A percentile compares a stretch with the other conserved stretches of the same genome.
These are phyloP conservation scores for Flaveria trinervia DNA, from an alignment of 129 eudicot species.

Conservation along the genomic window DNA sequence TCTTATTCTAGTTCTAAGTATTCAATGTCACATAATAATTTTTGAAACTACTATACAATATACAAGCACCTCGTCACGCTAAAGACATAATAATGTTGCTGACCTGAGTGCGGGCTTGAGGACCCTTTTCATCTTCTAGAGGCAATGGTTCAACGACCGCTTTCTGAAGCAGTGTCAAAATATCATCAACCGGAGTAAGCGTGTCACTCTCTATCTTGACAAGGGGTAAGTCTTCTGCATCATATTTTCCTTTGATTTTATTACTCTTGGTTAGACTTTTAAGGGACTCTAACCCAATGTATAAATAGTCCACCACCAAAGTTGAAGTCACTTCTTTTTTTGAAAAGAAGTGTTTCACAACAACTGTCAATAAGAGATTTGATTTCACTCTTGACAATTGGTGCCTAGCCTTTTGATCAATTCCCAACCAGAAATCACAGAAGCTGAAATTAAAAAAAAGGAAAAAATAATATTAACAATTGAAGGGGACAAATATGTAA, in stretches of 20 bases:
- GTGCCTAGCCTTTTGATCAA: constrained; percentile 72
- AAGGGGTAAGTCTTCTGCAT: constrained; percentile 69
- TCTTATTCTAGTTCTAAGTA: no score
- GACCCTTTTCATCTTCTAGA: constrained; percentile 81
- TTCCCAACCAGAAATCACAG: constrained; percentile 82
- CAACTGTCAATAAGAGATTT: constrained; percentile 63
- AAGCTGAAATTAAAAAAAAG: constrained; percentile 54
- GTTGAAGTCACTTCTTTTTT: constrained; percentile 97
- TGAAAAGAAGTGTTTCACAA: constrained; percentile 77
- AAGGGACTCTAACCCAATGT: constrained; percentile 90
- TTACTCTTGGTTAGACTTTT: constrained; percentile 65
- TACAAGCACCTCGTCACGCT: neutral
- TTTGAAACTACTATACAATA: no score
- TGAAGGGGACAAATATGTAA: neutral
- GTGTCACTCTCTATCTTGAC: constrained; percentile 75
- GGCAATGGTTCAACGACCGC: constrained; percentile 92
- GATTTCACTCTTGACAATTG: constrained; percentile 81
- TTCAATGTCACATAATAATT: no score
- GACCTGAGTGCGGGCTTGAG: constrained; percentile 78
- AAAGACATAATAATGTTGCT: constrained; percentile 31
- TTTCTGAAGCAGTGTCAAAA: constrained; percentile 71
- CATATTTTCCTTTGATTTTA: constrained; percentile 52
- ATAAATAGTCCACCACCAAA: constrained; percentile 91
- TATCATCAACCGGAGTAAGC: constrained; percentile 87
- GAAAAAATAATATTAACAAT: neutral